Base-by-base conservation (phyloP, 2,329 filamentous ascomycete species). In the Parastagonospora nodorum region DNA sequence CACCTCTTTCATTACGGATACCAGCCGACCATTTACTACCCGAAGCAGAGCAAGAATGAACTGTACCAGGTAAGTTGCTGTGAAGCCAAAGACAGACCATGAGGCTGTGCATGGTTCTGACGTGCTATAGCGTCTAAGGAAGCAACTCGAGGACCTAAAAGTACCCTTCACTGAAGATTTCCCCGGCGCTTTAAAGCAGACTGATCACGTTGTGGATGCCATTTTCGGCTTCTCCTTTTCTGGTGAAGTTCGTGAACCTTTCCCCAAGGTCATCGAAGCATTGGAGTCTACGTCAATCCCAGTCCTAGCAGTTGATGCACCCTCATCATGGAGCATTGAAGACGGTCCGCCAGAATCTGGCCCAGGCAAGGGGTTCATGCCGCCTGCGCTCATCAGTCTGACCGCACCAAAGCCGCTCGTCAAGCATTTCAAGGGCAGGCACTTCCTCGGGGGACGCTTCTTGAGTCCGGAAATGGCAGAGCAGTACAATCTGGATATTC, bases 191-290 rank as follows among this genome's bases (percentile, higher is more conserved):
- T 72, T 96, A 6, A 75, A 79, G 39, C 80, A 84, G 45, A 82
- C 88, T 2, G 88, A 97, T 69, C 89, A 96, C 60, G 77, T 99
- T 45, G 80, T 99, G 51, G 94, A 99, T 74, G 91, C 94, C 8
- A 90, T 99, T 55, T 99, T 99, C 69, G 92, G 90, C 7, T 99
- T 99, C 78, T 94, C 89, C 53, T 99, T 99, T 77, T 88, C 87
- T 1, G 93, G 92, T 6, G 88, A 94, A 58, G 88, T 99, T 45
- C 87, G 94, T n/a, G 90, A 96, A 59, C 94, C 94, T 1, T 99
- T 97, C 68, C 87, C 88, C 0, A 81, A 81, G 0, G 88, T 97
- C 11, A 95, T 99, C 62, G 78, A 83, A 53, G 86, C 88, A 7
- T 80, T 99, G 32, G 84, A 91, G 61, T 81, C 86, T 36, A 88